These are phyloP conservation scores for Sanghuangporus baumii DNA, from an alignment of 1,284 basidiomycete species.

Conservation along the genomic window DNA sequence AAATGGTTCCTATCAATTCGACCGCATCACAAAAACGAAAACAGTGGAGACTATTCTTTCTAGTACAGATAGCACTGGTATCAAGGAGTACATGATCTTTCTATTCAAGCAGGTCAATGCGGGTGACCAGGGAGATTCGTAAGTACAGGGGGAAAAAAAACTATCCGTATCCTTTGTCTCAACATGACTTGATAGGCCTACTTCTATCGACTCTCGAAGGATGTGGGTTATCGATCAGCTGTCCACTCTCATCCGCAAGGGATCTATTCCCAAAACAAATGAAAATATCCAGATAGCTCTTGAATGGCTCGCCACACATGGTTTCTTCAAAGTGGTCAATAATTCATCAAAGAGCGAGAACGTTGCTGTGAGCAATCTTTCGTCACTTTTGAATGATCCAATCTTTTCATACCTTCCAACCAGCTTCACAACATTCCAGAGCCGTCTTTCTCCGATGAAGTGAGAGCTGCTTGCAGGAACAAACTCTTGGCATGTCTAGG, in stretches of 20 bases:
- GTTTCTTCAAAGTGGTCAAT: conserved; percentile 76
- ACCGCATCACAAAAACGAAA: conserved; percentile 89
- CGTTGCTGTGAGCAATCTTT: conserved; percentile 42
- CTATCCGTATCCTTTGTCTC: not conserved
- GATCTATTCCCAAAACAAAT: conserved; percentile 77
- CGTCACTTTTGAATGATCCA: not conserved
- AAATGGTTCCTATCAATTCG: conserved; percentile 86
- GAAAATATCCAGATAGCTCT: conserved; percentile 71
- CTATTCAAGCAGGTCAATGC: conserved; percentile 60
- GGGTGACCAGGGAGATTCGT: conserved; percentile 39
- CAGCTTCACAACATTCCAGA: conserved; percentile 60
- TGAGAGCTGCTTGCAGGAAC: conserved; percentile 60
- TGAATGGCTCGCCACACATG: conserved; percentile 80
- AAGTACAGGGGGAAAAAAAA: conserved; percentile 21
- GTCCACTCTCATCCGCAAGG: conserved; percentile 72
- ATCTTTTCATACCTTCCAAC: not conserved
- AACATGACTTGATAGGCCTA: conserved; percentile 19
- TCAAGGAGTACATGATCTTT: conserved; percentile 74
- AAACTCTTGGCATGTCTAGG: conserved; percentile 73
- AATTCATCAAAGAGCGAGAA: conserved; percentile 64
- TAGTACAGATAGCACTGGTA: conserved; percentile 71
- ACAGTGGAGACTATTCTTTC: conserved; percentile 85
- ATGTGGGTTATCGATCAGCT: conserved; percentile 89
- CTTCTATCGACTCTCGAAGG: conserved; percentile 47
- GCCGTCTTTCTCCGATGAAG: conserved; percentile 68